Conservation (phyloP, 1,284 basidiomycete genomes). For the Trichosporon sp. region DNA sequence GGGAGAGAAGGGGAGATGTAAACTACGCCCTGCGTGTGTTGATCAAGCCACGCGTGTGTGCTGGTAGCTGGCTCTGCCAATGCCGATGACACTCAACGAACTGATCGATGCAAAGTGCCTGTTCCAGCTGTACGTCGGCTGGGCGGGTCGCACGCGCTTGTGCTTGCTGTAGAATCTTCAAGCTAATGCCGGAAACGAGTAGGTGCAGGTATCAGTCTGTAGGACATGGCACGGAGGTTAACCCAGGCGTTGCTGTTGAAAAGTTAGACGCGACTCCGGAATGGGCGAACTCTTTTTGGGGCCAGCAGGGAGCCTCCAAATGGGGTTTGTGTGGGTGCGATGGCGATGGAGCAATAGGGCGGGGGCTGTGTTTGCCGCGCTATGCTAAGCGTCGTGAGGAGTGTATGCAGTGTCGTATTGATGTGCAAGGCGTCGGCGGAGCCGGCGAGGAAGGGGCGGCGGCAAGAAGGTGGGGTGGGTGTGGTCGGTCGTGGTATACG, state of each 20-base stretch:
- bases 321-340: not conserved
- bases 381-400: not conserved
- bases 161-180: slow-evolving; percentile 9
- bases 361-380: not conserved
- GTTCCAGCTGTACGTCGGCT: not conserved
- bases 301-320: not conserved
- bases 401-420: not conserved
- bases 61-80: not conserved
- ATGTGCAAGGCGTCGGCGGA: not conserved
- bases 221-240: slow-evolving; percentile 12
- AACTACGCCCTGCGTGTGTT: slow-evolving; percentile 5
- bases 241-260: slow-evolving; percentile 17
- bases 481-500: slow-evolving; percentile 11
- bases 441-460: not conserved
- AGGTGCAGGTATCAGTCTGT: slow-evolving; percentile 15
- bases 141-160: not conserved
- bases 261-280: slow-evolving; percentile 19
- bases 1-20: not conserved
- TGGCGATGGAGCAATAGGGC: not conserved
- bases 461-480: not conserved
- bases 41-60: not conserved
- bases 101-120: not conserved
- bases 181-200: slow-evolving; percentile 12
- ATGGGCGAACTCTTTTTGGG: slow-evolving; percentile 19
- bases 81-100: not conserved